Conservation (phyloP, 108 stramenopile genomes). For the Skeletonema marinoi region DNA sequence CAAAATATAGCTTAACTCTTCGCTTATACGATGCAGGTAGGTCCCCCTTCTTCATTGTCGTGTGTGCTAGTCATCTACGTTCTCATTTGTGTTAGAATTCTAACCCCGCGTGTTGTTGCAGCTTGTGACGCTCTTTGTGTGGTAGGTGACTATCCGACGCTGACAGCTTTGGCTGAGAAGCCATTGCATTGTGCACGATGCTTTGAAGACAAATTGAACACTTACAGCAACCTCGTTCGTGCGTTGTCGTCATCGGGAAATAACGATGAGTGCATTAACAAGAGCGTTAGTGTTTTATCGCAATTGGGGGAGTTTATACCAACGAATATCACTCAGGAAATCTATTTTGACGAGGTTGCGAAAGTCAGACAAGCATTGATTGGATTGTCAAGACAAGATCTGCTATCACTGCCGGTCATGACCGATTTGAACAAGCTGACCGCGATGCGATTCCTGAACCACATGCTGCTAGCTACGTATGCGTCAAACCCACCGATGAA, state of each 20-base stretch:
- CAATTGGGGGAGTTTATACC: constrained; percentile 39
- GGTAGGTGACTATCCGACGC: constrained; percentile 30
- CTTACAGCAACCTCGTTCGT: constrained; percentile 35
- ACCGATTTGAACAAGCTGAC: constrained; percentile 33
- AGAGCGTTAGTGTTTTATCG: constrained; percentile 27
- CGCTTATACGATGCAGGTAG: constrained; percentile 50
- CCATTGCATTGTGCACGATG: constrained; percentile 26
- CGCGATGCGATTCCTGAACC: constrained; percentile 53
- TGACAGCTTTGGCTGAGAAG: constrained; percentile 8
- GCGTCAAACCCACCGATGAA: constrained; percentile 13
- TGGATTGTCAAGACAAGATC: constrained; percentile 12
- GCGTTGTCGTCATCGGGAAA: constrained; percentile 15
- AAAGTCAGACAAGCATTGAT: constrained; percentile 16
- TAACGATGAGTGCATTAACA: constrained; percentile 25
- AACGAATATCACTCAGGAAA: constrained; percentile 8
- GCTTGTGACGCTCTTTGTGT: constrained; percentile 45
- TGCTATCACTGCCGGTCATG: constrained; percentile 33
- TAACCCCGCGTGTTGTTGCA: not conserved
- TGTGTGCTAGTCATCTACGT: not conserved
- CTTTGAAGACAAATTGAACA: constrained; percentile 38
- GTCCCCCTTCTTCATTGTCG: not conserved
- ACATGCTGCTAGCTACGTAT: constrained; percentile 21
- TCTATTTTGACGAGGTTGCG: constrained; percentile 7
- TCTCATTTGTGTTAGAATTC: not conserved
- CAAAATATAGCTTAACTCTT: constrained; percentile 60